These are phyloP conservation scores for Pseudoperonospora humuli DNA, from an alignment of 352 stramenopile genomes.

Conservation along the genomic window DNA sequence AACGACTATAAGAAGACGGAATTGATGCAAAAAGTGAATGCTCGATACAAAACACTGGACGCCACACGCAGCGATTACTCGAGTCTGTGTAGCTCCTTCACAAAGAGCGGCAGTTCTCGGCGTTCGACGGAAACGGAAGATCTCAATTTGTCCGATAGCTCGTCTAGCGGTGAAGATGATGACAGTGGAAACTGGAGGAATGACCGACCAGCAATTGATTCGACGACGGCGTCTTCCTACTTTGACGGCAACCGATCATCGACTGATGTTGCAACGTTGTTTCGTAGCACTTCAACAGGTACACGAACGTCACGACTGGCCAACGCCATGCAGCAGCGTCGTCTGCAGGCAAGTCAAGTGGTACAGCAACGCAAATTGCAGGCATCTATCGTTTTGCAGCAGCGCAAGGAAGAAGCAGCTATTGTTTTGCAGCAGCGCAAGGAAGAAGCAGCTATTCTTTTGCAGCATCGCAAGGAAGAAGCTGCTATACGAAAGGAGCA, in stretches of 20 bases:
- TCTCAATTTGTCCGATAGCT: conserved; percentile 31
- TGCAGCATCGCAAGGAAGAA: conserved; percentile 1
- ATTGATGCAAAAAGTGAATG: conserved; percentile 45
- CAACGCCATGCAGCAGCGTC: conserved; percentile 26
- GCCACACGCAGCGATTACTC: conserved; percentile 33
- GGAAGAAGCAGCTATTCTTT: not conserved
- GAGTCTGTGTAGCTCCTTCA: conserved; percentile 37
- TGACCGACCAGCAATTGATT: conserved; percentile 25
- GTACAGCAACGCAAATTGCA: conserved; percentile 29
- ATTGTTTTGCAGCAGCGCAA: too few species aligned
- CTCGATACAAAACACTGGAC: conserved; percentile 43
- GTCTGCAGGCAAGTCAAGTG: conserved; percentile 22
- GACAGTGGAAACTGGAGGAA: conserved; percentile 22
- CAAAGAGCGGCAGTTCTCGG: conserved; percentile 39
- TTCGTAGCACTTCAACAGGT: conserved; percentile 18
- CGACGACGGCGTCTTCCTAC: conserved; percentile 19
- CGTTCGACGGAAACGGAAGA: conserved; percentile 41
- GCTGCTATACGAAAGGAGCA: conserved; percentile 13
- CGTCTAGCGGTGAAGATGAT: conserved; percentile 26
- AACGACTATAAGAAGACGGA: conserved; percentile 49
- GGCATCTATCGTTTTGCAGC: conserved; percentile 15
- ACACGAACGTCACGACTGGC: conserved; percentile 24
- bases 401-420: conserved; percentile 16
- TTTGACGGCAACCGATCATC: conserved; percentile 41
- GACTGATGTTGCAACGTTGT: conserved; percentile 34